Evolutionary conservation across 495 filamentous ascomycete species (phyloP).

Genomic region (Xeromyces bisporus): DNA sequence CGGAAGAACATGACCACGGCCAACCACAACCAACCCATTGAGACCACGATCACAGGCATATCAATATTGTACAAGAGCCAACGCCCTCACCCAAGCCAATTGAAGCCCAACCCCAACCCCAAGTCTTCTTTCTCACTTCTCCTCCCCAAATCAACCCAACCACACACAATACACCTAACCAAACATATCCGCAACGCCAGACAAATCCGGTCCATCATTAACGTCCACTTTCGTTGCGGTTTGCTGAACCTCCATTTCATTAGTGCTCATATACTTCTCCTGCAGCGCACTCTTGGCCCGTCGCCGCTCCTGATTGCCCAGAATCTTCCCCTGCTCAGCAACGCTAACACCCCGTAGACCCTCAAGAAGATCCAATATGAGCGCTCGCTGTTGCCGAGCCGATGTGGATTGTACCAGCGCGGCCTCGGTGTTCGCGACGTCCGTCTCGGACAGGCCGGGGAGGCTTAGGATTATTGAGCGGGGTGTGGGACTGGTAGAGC

Average conservation of each 20-base stretch:
- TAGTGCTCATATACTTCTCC: slow-evolving; percentile 39
- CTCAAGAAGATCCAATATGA: slow-evolving; percentile 76
- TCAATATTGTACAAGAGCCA: no score
- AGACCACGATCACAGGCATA: not conserved
- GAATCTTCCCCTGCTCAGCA: slow-evolving; percentile 76
- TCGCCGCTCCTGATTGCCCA: slow-evolving; percentile 31
- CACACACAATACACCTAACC: slow-evolving; percentile 17
- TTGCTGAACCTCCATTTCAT: slow-evolving; percentile 31
- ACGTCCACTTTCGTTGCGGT: slow-evolving; percentile 29
- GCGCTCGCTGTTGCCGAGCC: slow-evolving; percentile 57
- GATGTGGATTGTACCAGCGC: slow-evolving; percentile 44
- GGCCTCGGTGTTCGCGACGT: slow-evolving; percentile 28
- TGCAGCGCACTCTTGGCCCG: slow-evolving; percentile 34
- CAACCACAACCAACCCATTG: no score
- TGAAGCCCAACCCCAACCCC: no score
- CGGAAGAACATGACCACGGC: no score
- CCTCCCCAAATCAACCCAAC: slow-evolving; percentile 1
- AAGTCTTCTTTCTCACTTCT: not conserved
- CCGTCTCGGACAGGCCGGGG: slow-evolving; percentile 36
- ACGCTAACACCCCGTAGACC: slow-evolving; percentile 78
- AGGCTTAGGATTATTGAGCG: slow-evolving; percentile 37
- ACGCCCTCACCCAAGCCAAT: no score
- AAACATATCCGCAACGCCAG: slow-evolving; percentile 54
- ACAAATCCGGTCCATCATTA: slow-evolving; percentile 43
- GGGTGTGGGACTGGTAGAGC: slow-evolving; percentile 36